phyloP scores from a whole-genome alignment of 2,329 filamentous ascomycete species.

The Hypoxylon rubiginosum region DNA sequence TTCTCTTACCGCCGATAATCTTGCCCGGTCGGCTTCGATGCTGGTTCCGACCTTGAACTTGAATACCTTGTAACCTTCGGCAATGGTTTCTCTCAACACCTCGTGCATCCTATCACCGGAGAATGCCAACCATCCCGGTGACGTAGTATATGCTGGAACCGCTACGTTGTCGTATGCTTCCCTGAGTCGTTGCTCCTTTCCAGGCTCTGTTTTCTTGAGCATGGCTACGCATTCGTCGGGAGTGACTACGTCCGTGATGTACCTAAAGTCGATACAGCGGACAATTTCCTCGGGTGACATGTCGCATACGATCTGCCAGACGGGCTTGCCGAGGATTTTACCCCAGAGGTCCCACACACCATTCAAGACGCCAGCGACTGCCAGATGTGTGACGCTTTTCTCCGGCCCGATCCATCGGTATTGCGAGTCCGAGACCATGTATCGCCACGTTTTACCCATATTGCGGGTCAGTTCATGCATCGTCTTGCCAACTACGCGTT shows the following conservation, averaged over 20 bases:
- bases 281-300: conserved; percentile 91
- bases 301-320: conserved; percentile 89
- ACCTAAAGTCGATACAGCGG: conserved; percentile 89
- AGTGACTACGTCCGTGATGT: conserved; percentile 91
- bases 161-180: conserved; percentile 81
- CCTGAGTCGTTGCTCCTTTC: conserved; percentile 77
- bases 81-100: conserved; percentile 79
- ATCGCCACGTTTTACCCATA: conserved; percentile 90
- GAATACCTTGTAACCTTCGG: conserved; percentile 84
- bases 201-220: conserved; percentile 73
- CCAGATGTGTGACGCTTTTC: conserved; percentile 93
- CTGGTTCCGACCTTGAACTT: conserved; percentile 89
- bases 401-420: conserved; percentile 94
- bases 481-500: conserved; percentile 76
- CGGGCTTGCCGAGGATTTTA: conserved; percentile 85
- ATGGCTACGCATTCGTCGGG: conserved; percentile 83
- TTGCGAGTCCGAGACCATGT: conserved; percentile 89
- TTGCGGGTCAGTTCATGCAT: conserved; percentile 83
- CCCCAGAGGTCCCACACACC: conserved; percentile 97
- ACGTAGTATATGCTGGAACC: conserved; percentile 91
- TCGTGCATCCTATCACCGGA: conserved; percentile 86
- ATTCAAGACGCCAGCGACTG: conserved; percentile 88
- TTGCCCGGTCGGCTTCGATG: conserved; percentile 77
- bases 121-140: conserved; percentile 90
- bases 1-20: conserved; percentile 79